phyloP scores from a whole-genome alignment of 345 rosid genomes.

The Xanthoceras sorbifolium region DNA sequence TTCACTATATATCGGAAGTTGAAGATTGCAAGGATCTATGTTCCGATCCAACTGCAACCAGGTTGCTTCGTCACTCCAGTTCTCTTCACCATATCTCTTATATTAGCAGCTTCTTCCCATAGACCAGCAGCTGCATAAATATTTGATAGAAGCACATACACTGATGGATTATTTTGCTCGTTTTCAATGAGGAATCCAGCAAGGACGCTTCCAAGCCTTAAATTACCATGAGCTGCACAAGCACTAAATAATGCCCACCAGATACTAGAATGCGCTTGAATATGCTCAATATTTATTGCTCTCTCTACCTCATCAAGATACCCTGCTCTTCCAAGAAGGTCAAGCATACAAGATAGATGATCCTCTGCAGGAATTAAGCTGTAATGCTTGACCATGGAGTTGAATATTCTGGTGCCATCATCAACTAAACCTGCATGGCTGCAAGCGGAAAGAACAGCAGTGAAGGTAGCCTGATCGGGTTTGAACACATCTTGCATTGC shows the following conservation, averaged over 20 bases:
- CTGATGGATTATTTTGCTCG: conserved; percentile 52
- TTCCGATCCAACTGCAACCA: conserved; percentile 68
- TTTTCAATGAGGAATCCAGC: conserved; percentile 55
- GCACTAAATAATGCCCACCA: conserved; percentile 78
- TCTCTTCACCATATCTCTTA: conserved; percentile 44
- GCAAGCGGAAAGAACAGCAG: conserved; percentile 71
- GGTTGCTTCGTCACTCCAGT: conserved; percentile 53
- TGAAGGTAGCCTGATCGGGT: conserved; percentile 67
- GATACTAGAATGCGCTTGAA: conserved; percentile 38
- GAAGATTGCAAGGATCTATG: conserved; percentile 17
- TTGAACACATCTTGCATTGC: conserved; percentile 47
- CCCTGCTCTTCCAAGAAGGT: conserved; percentile 79
- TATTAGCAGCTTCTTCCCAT: conserved; percentile 75
- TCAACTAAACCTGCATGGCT: conserved; percentile 70
- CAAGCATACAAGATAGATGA: conserved; percentile 73
- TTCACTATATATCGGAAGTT: no score
- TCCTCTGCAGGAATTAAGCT: conserved; percentile 49
- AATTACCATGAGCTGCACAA: conserved; percentile 72
- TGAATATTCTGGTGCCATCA: conserved; percentile 55
- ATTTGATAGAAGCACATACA: conserved; percentile 66
- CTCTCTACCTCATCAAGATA: conserved; percentile 65
- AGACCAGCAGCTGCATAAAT: conserved; percentile 73
- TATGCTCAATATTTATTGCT: conserved; percentile 34
- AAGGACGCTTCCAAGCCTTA: conserved; percentile 57
- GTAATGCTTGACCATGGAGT: conserved; percentile 48